These are phyloP conservation scores for Hypoxylon perforatum DNA, from an alignment of 495 filamentous ascomycete species.

Conservation along the genomic window DNA sequence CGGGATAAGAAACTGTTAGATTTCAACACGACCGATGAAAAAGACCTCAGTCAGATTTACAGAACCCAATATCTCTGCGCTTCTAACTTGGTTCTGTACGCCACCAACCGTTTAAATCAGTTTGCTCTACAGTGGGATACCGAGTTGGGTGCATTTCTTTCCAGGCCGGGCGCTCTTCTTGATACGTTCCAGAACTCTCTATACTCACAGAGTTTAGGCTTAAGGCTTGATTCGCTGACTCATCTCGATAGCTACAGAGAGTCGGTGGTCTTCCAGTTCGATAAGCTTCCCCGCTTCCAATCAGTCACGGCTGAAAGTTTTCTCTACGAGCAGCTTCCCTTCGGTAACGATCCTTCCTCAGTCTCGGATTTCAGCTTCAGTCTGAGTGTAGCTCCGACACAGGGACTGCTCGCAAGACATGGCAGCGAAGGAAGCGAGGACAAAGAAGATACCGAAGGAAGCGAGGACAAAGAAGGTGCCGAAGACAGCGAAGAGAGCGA, in stretches of 20 bases:
- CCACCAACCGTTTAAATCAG: background rate
- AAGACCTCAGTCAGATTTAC: too few species aligned
- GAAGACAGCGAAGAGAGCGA: background rate
- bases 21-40: background rate
- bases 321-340: background rate
- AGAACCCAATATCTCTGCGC: too few species aligned
- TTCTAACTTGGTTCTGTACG: background rate
- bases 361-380: background rate
- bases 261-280: too few species aligned
- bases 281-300: background rate
- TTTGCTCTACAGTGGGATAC: conserved; percentile 27
- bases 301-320: too few species aligned
- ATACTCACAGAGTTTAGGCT: background rate
- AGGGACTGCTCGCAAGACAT: too few species aligned
- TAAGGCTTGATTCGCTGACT: background rate
- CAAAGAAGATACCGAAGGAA: background rate
- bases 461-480: background rate
- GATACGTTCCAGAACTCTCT: conserved; percentile 4
- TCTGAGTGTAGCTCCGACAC: too few species aligned
- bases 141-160: conserved; percentile 7
- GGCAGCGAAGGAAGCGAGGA: background rate
- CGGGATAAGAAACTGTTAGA: background rate
- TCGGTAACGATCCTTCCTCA: conserved; percentile 10
- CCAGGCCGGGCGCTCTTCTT: conserved; percentile 10
- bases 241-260: too few species aligned